Evolutionary conservation across 768 basidiomycete genomes (phyloP).

Genomic region (Trametes maxima): DNA sequence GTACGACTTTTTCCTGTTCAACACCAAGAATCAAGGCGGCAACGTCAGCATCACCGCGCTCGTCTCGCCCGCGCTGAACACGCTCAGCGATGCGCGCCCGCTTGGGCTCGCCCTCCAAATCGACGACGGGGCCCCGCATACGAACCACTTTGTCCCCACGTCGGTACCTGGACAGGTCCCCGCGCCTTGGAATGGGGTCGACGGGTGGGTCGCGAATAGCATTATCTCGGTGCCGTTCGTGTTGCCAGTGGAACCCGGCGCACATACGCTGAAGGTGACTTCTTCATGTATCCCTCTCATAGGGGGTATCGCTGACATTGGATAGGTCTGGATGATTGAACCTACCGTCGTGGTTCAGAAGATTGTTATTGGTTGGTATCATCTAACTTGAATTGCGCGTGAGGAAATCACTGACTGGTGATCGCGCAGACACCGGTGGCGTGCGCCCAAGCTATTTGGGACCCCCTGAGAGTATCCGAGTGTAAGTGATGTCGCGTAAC

Average conservation of each 20-base stretch:
- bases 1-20: slow-evolving; percentile 69
- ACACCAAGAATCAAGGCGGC: slow-evolving; percentile 43
- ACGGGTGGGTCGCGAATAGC: slow-evolving; percentile 58
- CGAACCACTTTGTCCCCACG: slow-evolving; percentile 49
- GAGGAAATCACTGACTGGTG: not conserved
- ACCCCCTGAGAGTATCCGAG: slow-evolving; percentile 57
- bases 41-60: slow-evolving; percentile 52
- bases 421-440: slow-evolving; percentile 54
- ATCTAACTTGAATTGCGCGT: not conserved
- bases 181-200: slow-evolving; percentile 46
- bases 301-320: not conserved
- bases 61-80: slow-evolving; percentile 58
- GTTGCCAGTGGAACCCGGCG: slow-evolving; percentile 49
- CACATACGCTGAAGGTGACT: slow-evolving; percentile 59
- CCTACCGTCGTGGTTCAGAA: slow-evolving; percentile 64
- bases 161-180: slow-evolving; percentile 50
- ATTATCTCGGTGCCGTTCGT: slow-evolving; percentile 46
- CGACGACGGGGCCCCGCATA: slow-evolving; percentile 45
- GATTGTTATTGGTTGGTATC: slow-evolving; percentile 55
- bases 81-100: slow-evolving; percentile 50
- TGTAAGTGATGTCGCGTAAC: slow-evolving; percentile 3
- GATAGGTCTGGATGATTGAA: slow-evolving; percentile 56
- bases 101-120: slow-evolving; percentile 54
- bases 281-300: not conserved
- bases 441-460: slow-evolving; percentile 61